phyloP scores from a whole-genome alignment of 352 stramenopile species.

The Globisporangium recalcitrans region DNA sequence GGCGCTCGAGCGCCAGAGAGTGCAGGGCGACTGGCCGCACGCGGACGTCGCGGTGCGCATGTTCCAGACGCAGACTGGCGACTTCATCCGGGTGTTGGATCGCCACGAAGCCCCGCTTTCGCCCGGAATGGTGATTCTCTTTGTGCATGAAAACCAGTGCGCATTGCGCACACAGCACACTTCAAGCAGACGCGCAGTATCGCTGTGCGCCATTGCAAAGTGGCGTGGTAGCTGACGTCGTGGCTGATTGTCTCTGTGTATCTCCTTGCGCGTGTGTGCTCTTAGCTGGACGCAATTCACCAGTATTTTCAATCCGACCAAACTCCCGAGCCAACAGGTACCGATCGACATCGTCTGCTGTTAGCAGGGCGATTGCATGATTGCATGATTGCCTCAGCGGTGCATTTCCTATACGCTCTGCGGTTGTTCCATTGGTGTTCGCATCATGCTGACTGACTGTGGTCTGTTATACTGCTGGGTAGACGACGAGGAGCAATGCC shows the following conservation, averaged over 20 bases:
- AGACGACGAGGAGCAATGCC: not conserved
- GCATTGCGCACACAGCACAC: no score
- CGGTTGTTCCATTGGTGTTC: not conserved
- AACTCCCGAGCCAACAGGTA: not conserved
- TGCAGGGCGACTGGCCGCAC: slow-evolving; percentile 17
- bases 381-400: not conserved
- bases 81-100: slow-evolving; percentile 63
- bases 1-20: slow-evolving; percentile 28
- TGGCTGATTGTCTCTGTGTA: not conserved
- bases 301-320: slow-evolving; percentile 9
- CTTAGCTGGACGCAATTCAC: slow-evolving; percentile 18
- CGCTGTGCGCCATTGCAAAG: no score
- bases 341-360: not conserved
- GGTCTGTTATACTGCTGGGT: not conserved
- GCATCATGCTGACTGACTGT: not conserved
- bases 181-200: no score
- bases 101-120: slow-evolving; percentile 48
- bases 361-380: no score
- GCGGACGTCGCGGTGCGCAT: slow-evolving; percentile 4
- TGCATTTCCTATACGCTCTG: not conserved
- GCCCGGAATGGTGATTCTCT: slow-evolving; percentile 35
- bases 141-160: not conserved
- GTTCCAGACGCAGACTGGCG: slow-evolving; percentile 20
- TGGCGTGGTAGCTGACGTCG: no score
- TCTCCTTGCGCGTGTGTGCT: not conserved